phyloP scores from a whole-genome alignment of 2,329 filamentous ascomycete species.

The Ciborinia camelliae region DNA sequence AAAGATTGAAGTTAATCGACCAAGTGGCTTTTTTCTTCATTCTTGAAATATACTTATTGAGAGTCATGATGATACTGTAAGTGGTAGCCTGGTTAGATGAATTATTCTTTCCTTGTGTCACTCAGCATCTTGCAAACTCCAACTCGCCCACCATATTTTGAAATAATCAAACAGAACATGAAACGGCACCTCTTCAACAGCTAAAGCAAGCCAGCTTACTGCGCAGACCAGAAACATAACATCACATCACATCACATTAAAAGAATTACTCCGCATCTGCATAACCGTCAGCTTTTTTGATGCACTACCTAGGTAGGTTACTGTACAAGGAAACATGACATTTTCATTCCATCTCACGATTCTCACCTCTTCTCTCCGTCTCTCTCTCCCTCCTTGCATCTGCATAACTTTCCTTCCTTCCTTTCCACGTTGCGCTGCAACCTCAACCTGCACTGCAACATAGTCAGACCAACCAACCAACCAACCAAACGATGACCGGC shows the following conservation, averaged over 20 bases:
- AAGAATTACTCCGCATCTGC: neutral
- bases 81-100: neutral
- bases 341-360: neutral
- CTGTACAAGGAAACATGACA: neutral
- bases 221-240: neutral
- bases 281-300: conserved; percentile 9
- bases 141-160: neutral
- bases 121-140: neutral
- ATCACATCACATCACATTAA: conserved; percentile 2
- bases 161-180: neutral
- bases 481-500: neutral
- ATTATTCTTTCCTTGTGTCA: neutral
- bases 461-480: conserved; percentile 1
- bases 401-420: conserved; percentile 13
- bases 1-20: conserved; percentile 4
- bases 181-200: neutral
- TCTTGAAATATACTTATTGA: neutral
- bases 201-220: conserved; percentile 7
- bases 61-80: neutral
- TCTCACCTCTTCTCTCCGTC: too few relatives aligned
- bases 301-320: neutral
- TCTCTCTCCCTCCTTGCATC: neutral
- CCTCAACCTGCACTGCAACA: conserved; percentile 11
- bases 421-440: conserved; percentile 16
- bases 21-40: conserved; percentile 10